Evolutionary conservation across 495 filamentous ascomycete genomes (phyloP), one percentile per base, ranked within the genome.

Genomic region (Aspergillus haitiensis): DNA sequence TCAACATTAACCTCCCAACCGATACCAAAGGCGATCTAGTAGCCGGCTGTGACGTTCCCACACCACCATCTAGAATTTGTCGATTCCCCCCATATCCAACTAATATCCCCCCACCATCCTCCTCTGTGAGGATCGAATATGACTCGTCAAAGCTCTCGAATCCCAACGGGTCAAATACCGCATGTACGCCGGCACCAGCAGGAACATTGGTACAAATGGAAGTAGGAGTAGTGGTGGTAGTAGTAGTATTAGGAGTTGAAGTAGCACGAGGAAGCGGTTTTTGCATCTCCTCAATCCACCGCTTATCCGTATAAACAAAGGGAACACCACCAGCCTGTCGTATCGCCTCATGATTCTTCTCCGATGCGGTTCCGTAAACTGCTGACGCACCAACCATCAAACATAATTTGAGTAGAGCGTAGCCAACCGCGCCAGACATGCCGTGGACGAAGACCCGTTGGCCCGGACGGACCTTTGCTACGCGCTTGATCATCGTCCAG

Each of bases 121-220:
- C 42, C 12, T 27, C 21, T 27, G 21, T 27, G 21, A 46, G 42
- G 7, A 46, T 46, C 42, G 42, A 13, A 16, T n/a, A 46, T 16
- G 42, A 46, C 42, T 46, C 42, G 15, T 46, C 42, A 16, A 46
- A 46, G 15, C 42, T 46, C 7, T 46, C 42, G 18, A 46, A 46
- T 16, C 42, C 42, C 42, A 46, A 16, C 5, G 42, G 42, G 15
- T 46, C 42, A 16, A 46, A 46, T 16, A 46, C 42, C 11, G 42
- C 42, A n/a, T 46, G 42, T 13, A 46, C 42, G 13, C 42, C 42
- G 42, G 13, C 42, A 8, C 21, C 21, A 27, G 21, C 21, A 27
- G 21, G 21, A 27, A 3, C 21, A 27, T 27, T 27, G 3, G 21
- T 1, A 3, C 21, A 27, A 27, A 3, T 27, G 21, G 21, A 27